Evolutionary conservation across 345 rosid genomes (phyloP), one percentile per base, ranked within the genome.

Genomic region (Salix arbutifolia): DNA sequence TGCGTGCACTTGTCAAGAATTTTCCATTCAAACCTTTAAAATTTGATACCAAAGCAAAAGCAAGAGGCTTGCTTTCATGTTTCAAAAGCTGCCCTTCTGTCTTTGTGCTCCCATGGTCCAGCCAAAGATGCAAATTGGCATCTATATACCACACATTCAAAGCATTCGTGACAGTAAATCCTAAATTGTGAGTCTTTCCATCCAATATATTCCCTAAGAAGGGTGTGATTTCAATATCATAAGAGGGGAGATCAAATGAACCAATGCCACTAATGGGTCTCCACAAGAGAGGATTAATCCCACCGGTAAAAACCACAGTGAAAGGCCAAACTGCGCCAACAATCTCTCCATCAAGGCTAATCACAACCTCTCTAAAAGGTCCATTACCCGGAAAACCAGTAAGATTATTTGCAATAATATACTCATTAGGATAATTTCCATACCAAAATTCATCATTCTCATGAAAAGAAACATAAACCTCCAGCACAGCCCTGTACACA

Each of bases 361-460:
- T 88, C 75, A 91, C 75, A 74, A 91, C 97, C 85, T 94, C 98
- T 79, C 98, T 86, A 75, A 94, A 94, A 65, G 98, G 97, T 56
- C 98, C 97, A 80, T 94, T 94, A 28, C 97, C 98, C 17, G 84
- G 76, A 0, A 16, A 40, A 40, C 25, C 82, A 26, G 82, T 85
- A 13, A 92, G 83, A 77, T 86, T 86, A 50, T 94, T 94, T 0
- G 91, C 92, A 35, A 74, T 69, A 71, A 94, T 81, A 66, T 80
- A 94, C 35, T 94, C 97, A 79, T 89, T 89, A 0, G 94, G 97
- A 76, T 73, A 82, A 78, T 92, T 92, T 16, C 80, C 76, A 77
- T 85, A 91, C 98, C 98, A 94, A 81, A 87, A 92, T 86, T 94
- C 98, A 84, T 94, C 98, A 71, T 85, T 83, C 89, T 89, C 97